phyloP scores from a whole-genome alignment of 1,139 yeast species.

The Hansenula lynferdii region DNA sequence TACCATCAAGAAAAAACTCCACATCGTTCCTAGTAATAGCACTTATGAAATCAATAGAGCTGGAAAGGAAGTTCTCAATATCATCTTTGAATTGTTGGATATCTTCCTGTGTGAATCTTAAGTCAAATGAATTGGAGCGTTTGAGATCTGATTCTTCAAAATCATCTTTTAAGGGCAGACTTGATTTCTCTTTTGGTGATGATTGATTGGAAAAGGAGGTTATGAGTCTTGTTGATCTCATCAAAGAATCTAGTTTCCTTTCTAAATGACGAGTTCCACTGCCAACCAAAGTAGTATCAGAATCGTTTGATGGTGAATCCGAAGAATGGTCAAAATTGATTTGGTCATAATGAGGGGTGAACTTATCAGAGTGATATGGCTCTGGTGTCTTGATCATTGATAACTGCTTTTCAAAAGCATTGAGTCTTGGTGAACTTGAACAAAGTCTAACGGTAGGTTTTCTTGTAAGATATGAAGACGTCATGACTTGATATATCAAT shows the following conservation, averaged over 20 bases:
- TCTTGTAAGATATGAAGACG: not conserved
- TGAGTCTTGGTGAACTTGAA: slow-evolving; percentile 9
- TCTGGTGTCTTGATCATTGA: slow-evolving; percentile 4
- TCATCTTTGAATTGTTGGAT: not conserved
- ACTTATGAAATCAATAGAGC: slow-evolving; percentile 1
- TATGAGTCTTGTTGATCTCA: not conserved
- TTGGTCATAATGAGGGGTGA: not conserved
- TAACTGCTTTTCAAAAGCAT: slow-evolving; percentile 13
- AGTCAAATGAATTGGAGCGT: not conserved
- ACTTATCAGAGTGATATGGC: not conserved
- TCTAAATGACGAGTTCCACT: not conserved
- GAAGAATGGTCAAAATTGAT: slow-evolving; percentile 7
- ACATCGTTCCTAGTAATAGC: slow-evolving; percentile 8
- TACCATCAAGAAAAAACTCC: slow-evolving; percentile 2
- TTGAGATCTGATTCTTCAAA: not conserved
- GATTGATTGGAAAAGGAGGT: no score
- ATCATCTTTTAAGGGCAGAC: no score
- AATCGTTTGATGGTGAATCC: slow-evolving; percentile 3
- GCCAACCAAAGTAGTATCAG: not conserved
- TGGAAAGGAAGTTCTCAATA: slow-evolving; percentile 2
- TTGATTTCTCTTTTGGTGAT: no score
- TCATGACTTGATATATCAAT: not conserved
- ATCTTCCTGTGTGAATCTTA: not conserved
- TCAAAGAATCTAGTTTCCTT: not conserved
- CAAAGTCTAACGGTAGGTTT: slow-evolving; percentile 7